Base-by-base conservation (phyloP, 208 protist genomes). In the Strigomonas culicis region DNA sequence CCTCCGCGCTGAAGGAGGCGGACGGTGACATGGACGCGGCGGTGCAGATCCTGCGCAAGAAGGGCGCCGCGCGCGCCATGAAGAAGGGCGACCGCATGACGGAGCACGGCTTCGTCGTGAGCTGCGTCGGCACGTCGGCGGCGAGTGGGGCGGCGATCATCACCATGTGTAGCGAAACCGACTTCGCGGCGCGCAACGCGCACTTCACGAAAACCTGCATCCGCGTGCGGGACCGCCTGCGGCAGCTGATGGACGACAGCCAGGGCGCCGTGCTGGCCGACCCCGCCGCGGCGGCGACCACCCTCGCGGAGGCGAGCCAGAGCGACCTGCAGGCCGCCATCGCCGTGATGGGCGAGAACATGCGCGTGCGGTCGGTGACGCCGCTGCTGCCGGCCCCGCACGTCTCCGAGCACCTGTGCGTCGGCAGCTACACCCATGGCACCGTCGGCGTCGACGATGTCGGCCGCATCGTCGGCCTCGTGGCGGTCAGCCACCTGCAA, bases 81-180 rank as follows among this genome's bases (percentile, higher is more conserved):
- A 91, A 93, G 67, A 96, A 96, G 63, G 74, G 68, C 17, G 72
- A 81, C 39, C 86, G 92, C 59, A 74, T 83, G 49, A 93, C 92
- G 19, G 75, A 82, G 62, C 79, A 95, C 62, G 92, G 92, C 58
- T 84, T 89, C 63, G 79, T 93, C 31, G 86, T 90, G 19, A 74
- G 79, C 59, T 91, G 84, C 62, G 70, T 88, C n/a, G 76, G 72
- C n/a, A 55, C 49, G 25, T 60, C 59, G 11, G 83, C 81, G 27
- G 66, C 70, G 6, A 67, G 55, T 55, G 83, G 83, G 4, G 85
- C 75, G 0, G 86, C 77, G 21, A 79, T 94, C 43, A 79, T 97
- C 13, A 87, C 82, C 30, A 61, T 97, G 47, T 93, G 86, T 74
- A 86, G 77, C 63, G 90, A 97, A 52, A 97, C 93, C 0, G 93